Evolutionary conservation across 192 early-diverging fungal species (phyloP).

Genomic region (Podila horticola): DNA sequence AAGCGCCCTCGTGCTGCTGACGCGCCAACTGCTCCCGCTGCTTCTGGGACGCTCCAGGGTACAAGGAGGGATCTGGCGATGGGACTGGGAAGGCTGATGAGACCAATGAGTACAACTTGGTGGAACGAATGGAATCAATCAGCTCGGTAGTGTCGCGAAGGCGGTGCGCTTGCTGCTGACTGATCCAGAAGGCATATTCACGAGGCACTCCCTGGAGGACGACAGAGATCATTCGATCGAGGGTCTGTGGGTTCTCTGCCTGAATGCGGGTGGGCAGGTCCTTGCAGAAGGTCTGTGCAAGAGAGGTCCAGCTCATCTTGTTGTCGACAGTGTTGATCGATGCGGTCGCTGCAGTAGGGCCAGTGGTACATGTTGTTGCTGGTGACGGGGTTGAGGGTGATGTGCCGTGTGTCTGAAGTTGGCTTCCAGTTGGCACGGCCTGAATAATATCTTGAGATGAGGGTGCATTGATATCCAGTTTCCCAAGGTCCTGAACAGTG

Average conservation of each 20-base stretch:
- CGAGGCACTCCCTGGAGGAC: slow-evolving; percentile 60
- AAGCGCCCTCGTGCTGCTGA: slow-evolving; percentile 50
- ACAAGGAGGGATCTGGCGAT: background rate
- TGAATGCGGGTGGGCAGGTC: slow-evolving; percentile 62
- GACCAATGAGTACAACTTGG: slow-evolving; percentile 56
- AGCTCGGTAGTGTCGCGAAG: slow-evolving; percentile 49
- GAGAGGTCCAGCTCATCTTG: slow-evolving; percentile 60
- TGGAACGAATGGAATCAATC: slow-evolving; percentile 47
- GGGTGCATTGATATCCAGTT: background rate
- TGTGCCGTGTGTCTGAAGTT: background rate
- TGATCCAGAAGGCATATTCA: slow-evolving; percentile 54
- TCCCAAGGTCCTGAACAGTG: slow-evolving; percentile 17
- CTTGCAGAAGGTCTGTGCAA: slow-evolving; percentile 66
- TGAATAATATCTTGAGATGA: slow-evolving; percentile 13
- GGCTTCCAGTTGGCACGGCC: background rate
- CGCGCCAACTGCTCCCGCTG: slow-evolving; percentile 19
- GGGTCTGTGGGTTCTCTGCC: slow-evolving; percentile 61
- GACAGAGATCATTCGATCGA: slow-evolving; percentile 55
- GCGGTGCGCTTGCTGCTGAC: slow-evolving; percentile 49
- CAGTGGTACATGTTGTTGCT: slow-evolving; percentile 13
- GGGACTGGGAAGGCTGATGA: slow-evolving; percentile 40
- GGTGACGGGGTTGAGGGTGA: background rate
- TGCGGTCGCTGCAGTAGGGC: slow-evolving; percentile 3
- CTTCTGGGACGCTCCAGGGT: slow-evolving; percentile 12
- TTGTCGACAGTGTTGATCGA: slow-evolving; percentile 21